Conservation (phyloP, 805 yeast genomes). For the Debaryomyces tyrocola region DNA sequence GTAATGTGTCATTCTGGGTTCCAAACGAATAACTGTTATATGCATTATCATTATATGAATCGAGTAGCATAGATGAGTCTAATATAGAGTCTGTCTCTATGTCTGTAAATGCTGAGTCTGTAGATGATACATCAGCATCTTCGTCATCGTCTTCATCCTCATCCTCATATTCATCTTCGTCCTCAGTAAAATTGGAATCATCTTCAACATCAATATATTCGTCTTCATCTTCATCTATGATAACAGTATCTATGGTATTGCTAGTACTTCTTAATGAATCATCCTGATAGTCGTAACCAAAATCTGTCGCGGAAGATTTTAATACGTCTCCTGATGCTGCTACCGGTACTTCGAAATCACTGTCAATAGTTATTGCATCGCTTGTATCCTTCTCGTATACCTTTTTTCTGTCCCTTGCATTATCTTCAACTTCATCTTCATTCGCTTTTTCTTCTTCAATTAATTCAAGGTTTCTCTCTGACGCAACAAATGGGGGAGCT, state of each 20-base stretch:
- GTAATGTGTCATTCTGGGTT: conserved; percentile 9
- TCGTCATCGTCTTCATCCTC: conserved; percentile 29
- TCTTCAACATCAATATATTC: conserved; percentile 13
- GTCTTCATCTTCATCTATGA: conserved; percentile 13
- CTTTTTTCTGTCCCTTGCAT: conserved; percentile 13
- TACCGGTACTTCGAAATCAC: conserved; percentile 31
- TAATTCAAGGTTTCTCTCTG: conserved; percentile 14
- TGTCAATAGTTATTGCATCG: conserved; percentile 26
- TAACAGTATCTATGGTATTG: conserved; percentile 4
- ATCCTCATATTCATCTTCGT: conserved; percentile 23
- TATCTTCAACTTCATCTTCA: conserved; percentile 14
- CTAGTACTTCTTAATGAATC: not conserved
- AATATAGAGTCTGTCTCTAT: conserved; percentile 40
- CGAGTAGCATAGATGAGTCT: conserved; percentile 25
- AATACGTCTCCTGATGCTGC: conserved; percentile 19
- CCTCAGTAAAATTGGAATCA: conserved; percentile 12
- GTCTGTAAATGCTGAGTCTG: conserved; percentile 46
- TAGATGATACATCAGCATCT: conserved; percentile 25
- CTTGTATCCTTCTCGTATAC: conserved; percentile 10
- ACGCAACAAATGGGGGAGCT: conserved; percentile 7
- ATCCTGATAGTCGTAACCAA: not conserved
- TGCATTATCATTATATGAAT: conserved; percentile 17
- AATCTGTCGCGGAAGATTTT: conserved; percentile 3
- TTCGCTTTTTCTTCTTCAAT: conserved; percentile 15
- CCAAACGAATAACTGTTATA: conserved; percentile 16